Conservation (phyloP, 2,329 filamentous ascomycete species). For the Sphaerulina vaccinii region DNA sequence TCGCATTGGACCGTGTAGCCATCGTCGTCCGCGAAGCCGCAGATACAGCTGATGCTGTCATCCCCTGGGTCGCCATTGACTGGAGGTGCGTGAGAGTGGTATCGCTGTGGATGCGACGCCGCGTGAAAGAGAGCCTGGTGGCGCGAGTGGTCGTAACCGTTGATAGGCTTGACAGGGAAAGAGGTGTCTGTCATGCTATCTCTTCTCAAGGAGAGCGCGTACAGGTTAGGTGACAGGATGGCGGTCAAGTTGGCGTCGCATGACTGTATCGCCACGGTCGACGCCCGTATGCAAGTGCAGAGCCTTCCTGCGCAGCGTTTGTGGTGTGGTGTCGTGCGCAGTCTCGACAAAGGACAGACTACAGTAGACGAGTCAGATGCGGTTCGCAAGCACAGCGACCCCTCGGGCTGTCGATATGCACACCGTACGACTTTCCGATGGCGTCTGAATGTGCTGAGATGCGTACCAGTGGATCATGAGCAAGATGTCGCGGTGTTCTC, state of each 20-base stretch:
- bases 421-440: conserved; percentile 2
- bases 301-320: conserved; percentile 14
- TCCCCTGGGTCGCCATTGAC: conserved; percentile 59
- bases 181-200: conserved; percentile 41
- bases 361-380: conserved; percentile 18
- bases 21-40: conserved; percentile 89
- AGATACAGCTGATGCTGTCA: conserved; percentile 97
- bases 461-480: conserved; percentile 22
- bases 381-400: conserved; percentile 1
- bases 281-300: conserved; percentile 17
- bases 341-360: conserved; percentile 20
- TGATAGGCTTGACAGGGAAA: conserved; percentile 35
- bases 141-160: conserved; percentile 31
- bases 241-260: conserved; percentile 37
- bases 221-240: conserved; percentile 35
- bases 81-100: conserved; percentile 22
- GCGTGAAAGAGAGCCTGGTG: conserved; percentile 30
- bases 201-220: conserved; percentile 31
- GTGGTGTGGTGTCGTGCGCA: conserved; percentile 19
- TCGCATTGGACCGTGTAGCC: conserved; percentile 97
- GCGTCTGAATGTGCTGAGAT: conserved; percentile 3
- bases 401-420: conserved; percentile 8
- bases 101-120: conserved; percentile 25
- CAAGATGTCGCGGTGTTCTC: conserved; percentile 12
- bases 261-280: conserved; percentile 34